Evolutionary conservation across 1,284 basidiomycete species (phyloP).

Genomic region (Boletellus sp.): DNA sequence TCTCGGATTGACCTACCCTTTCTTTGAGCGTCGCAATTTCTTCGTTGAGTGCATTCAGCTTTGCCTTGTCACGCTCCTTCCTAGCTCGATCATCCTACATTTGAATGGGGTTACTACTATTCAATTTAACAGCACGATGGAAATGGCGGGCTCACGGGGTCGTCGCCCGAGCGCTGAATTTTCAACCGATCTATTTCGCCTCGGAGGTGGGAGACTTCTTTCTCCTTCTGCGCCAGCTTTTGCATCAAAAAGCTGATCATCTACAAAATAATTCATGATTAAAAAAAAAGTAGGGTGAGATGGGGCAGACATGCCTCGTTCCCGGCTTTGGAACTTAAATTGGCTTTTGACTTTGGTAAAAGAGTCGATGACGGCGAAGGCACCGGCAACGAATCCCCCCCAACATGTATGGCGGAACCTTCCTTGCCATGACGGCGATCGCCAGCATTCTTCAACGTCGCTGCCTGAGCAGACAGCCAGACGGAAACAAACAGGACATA

Average conservation of each 20-base stretch:
- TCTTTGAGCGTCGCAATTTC: constrained; percentile 73
- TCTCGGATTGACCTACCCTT: constrained; percentile 44
- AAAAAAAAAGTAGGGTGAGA: background rate
- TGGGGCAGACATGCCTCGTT: constrained; percentile 43
- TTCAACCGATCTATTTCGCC: constrained; percentile 67
- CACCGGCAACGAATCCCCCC: background rate
- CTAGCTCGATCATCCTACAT: constrained; percentile 73
- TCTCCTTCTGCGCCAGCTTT: constrained; percentile 80
- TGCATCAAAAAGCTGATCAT: constrained; percentile 78
- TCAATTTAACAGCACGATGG: constrained; percentile 1
- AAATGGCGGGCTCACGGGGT: constrained; percentile 46
- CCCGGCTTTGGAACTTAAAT: constrained; percentile 41
- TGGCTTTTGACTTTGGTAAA: constrained; percentile 44
- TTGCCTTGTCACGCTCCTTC: constrained; percentile 70
- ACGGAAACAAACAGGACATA: constrained; percentile 2
- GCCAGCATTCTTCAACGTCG: constrained; percentile 48
- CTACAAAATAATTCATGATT: constrained; percentile 30
- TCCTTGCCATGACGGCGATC: constrained; percentile 51
- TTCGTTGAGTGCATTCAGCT: constrained; percentile 72
- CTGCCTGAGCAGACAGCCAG: constrained; percentile 29
- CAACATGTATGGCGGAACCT: constrained; percentile 16
- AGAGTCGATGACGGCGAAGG: background rate
- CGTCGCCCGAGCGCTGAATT: constrained; percentile 55
- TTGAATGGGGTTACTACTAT: background rate
- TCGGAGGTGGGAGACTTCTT: constrained; percentile 73